Evolutionary conservation across 176 grass and related monocot species (phyloP), one percentile per base, ranked within the genome.

Genomic region (Carex myosuroides): DNA sequence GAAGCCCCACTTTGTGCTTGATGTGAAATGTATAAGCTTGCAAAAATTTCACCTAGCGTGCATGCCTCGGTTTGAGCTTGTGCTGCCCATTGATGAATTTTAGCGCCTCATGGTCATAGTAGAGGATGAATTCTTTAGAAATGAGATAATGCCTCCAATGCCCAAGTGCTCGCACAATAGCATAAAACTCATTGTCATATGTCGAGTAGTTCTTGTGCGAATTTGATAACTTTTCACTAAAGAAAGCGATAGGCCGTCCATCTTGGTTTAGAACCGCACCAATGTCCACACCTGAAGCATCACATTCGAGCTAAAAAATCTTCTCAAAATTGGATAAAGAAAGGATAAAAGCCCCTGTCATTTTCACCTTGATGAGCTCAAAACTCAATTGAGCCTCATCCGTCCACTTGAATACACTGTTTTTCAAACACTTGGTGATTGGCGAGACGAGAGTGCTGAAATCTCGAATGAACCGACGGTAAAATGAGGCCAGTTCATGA

Each of bases 171-270:
- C 53, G 17, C 55, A 63, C 4, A 63, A 87, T 80, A 42, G 13
- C 16, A 73, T 87, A 87, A 17, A 82, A 87, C 33, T 81, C 42
- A 12, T 86, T 81, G 39, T 81, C 85, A 55, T 86, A 70, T 4
- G 73, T 70, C 17, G 62, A 66, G 50, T 86, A 86, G 26, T 77
- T 85, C n/a, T 66, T 69, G 11, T 44, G 22, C 5, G 26, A 57
- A 60, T 71, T 6, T 13, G 18, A 68, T n/a, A 86, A 20, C 21
- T 86, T 81, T 60, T 86, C 85, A 57, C 60, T 86, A 70, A 70
- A 86, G 54, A 86, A 86, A 18, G 85, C 18, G 7, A 86, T 37
- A 56, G 57, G 26, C 1, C 66, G 18, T 1, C 61, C 21, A 41
- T 86, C 62, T 69, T 86, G 21, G 26, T 26, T 86, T 4, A 85